Evolutionary conservation across 192 early-diverging fungal species (phyloP).

Genomic region (Rhizophagus sp.): DNA sequence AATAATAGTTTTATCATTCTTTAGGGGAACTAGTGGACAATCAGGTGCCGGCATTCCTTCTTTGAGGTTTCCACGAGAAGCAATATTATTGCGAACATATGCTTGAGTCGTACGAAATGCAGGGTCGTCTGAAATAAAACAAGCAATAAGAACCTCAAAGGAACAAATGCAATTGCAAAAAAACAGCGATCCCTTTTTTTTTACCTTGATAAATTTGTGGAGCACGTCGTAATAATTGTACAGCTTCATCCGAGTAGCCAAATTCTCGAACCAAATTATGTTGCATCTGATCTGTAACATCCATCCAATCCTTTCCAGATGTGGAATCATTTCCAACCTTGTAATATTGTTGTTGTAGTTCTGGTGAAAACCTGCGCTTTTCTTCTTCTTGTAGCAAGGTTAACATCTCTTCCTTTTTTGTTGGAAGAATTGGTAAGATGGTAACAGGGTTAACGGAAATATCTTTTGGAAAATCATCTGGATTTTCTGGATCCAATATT

Average conservation of each 20-base stretch:
- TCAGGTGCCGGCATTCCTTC: slow-evolving; percentile 27
- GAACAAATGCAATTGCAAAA: background rate
- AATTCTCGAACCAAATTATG: slow-evolving; percentile 24
- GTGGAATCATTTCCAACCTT: slow-evolving; percentile 13
- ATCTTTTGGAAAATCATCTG: background rate
- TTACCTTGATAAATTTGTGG: slow-evolving; percentile 21
- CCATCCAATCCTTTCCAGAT: slow-evolving; percentile 23
- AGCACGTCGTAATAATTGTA: slow-evolving; percentile 25
- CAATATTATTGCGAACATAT: slow-evolving; percentile 26
- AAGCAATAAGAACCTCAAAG: background rate
- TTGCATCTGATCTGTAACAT: slow-evolving; percentile 24
- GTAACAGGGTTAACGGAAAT: background rate
- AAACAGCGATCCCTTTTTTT: background rate
- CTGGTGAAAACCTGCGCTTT: slow-evolving; percentile 14
- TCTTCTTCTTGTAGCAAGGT: slow-evolving; percentile 9
- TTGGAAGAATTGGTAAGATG: slow-evolving; percentile 19
- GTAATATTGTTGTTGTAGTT: slow-evolving; percentile 25
- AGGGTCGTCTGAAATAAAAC: background rate
- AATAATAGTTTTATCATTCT: background rate
- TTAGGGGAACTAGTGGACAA: slow-evolving; percentile 10
- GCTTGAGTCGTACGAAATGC: slow-evolving; percentile 13
- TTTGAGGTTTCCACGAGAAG: slow-evolving; percentile 6
- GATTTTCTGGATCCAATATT: background rate
- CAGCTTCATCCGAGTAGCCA: slow-evolving; percentile 20
- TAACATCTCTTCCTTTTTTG: slow-evolving; percentile 19